Evolutionary conservation across 2,329 filamentous ascomycete species (phyloP), one percentile per base, ranked within the genome.

Genomic region (Didymella segeticola): DNA sequence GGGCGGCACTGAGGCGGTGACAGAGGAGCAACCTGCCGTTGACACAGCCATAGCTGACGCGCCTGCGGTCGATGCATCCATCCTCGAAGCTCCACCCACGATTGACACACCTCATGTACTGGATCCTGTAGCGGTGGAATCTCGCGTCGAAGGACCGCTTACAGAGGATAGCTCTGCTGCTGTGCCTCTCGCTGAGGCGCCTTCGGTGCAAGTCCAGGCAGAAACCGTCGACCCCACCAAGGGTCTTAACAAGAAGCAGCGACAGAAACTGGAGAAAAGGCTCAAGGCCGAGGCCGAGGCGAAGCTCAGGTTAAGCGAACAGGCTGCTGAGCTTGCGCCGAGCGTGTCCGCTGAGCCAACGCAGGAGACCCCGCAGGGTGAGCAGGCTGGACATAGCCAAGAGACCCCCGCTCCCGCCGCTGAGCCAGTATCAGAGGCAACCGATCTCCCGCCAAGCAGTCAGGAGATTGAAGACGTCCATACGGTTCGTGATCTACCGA

Each of bases 251-350:
- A 72, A 69, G 43, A 55, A 57, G 29, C 61, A 70, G 36, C 63
- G 55, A 30, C 67, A 68, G 60, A 70, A 63, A 52, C 58, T 68
- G 3, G 58, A 64, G 43, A 58, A 61, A 59, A 78, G 75, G 52
- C 73, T 78, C 61, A 70, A 66, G 63, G 50, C 62, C 43, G 74
- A 75, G 47, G 61, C 57, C 5, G 60, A 47, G 10, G 34, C 34
- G 36, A 42, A 26, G 45, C 34, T 38, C 14, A 33, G 7, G 4
- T 26, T 15, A 20, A 27, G 41, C n/a, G 38, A 2, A 23, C 23
- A 60, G 36, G 52, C 63, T 29, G 34, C 19, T 36, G 19, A 20
- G 4, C 23, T 20, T 6, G 34, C 34, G 15, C 20, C 34, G 8
- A 23, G 10, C 20, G 12, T 9, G 12, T n/a, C 34, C 23, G 11